These are phyloP conservation scores for Xylariaceae sp. DNA, from an alignment of 2,329 filamentous ascomycete genomes.

Conservation along the genomic window DNA sequence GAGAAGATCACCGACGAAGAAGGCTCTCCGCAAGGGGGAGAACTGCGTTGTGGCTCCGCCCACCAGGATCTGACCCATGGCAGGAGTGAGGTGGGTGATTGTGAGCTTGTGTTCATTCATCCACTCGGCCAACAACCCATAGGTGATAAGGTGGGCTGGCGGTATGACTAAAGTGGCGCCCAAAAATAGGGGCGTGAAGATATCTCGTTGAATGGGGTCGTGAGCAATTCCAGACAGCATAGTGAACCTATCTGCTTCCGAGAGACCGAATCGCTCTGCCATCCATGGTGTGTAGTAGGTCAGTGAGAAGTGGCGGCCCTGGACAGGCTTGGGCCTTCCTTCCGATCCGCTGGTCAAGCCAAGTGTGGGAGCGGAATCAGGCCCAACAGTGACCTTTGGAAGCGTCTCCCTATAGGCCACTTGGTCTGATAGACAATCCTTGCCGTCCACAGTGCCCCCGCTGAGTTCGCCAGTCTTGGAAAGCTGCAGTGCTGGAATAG, in stretches of 20 bases:
- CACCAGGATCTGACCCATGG: conserved; percentile 93
- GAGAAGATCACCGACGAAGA: conserved; percentile 89
- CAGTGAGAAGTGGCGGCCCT: conserved; percentile 80
- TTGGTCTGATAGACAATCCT: conserved; percentile 54
- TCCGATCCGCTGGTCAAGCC: conserved; percentile 70
- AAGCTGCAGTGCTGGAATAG: conserved; percentile 70
- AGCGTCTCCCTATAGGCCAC: neutral
- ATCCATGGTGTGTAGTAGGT: conserved; percentile 92
- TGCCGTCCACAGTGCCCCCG: conserved; percentile 58
- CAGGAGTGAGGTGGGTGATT: conserved; percentile 85
- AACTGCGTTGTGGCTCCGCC: conserved; percentile 76
- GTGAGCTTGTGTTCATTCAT: conserved; percentile 70
- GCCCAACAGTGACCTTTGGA: conserved; percentile 73
- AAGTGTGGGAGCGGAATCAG: conserved; percentile 75
- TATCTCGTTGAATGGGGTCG: conserved; percentile 62
- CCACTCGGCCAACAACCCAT: conserved; percentile 85
- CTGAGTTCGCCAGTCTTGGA: conserved; percentile 62
- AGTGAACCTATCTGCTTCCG: conserved; percentile 68
- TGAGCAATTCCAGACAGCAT: conserved; percentile 82
- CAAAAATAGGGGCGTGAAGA: conserved; percentile 85
- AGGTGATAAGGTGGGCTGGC: conserved; percentile 74
- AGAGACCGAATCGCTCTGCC: conserved; percentile 72
- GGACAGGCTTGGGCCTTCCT: conserved; percentile 79
- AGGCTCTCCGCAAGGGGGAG: conserved; percentile 66
- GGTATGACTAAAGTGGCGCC: conserved; percentile 76